Conservation (phyloP, 2,329 filamentous ascomycete species). For the Byssochlamys sp. region DNA sequence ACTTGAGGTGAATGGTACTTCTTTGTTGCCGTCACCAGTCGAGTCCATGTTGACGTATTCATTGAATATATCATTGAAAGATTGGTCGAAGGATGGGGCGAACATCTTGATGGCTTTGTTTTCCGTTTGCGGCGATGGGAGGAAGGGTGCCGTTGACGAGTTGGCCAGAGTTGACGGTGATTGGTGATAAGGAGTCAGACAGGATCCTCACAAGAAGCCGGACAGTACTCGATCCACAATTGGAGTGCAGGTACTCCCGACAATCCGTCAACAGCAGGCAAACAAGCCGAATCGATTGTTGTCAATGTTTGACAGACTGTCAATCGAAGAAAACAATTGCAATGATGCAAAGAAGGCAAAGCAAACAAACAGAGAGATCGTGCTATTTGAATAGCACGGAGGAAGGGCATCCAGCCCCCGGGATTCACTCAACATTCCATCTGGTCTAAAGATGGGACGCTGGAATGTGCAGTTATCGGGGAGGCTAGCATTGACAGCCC, state of each 20-base stretch:
- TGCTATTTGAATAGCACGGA: constrained; percentile 28
- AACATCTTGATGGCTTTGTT: constrained; percentile 47
- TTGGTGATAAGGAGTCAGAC: constrained; percentile 17
- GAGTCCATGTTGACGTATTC: constrained; percentile 53
- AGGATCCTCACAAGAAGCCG: constrained; percentile 15
- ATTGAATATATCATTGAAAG: constrained; percentile 54
- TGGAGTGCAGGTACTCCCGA: constrained; percentile 9
- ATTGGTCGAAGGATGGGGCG: constrained; percentile 39
- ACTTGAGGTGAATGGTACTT: constrained; percentile 37
- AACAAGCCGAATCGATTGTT: constrained; percentile 7
- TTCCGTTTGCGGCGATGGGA: constrained; percentile 29
- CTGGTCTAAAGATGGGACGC: constrained; percentile 19
- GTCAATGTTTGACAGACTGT: constrained; percentile 23
- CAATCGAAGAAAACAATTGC: constrained; percentile 21
- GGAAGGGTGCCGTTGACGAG: constrained; percentile 11
- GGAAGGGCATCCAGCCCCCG: constrained; percentile 24
- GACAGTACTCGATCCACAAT: constrained; percentile 8
- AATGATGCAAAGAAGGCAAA: constrained; percentile 34
- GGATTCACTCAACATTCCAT: constrained; percentile 27
- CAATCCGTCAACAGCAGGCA: constrained; percentile 4
- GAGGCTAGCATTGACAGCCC: constrained; percentile 3
- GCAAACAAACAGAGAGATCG: constrained; percentile 32
- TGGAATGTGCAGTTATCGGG: constrained; percentile 20
- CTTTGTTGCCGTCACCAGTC: constrained; percentile 39
- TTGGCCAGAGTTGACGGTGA: constrained; percentile 15